Percentiles rank a stretch among this genome's conserved stretches.
These are phyloP conservation scores for Achlya hypogyna DNA, from an alignment of 352 stramenopile genomes.

Conservation along the genomic window DNA sequence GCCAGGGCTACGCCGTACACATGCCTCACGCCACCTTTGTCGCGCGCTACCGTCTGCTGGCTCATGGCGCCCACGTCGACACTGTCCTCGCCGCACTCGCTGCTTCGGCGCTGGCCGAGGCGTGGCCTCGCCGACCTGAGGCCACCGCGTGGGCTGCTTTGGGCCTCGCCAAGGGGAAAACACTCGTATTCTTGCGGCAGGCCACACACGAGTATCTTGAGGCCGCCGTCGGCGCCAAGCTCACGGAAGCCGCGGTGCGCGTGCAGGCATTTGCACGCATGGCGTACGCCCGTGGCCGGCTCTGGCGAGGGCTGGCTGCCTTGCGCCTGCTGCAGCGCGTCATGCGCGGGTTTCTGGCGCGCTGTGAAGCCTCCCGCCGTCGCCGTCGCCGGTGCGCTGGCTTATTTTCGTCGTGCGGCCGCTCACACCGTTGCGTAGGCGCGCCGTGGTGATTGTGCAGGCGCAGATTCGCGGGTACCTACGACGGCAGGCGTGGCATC, in stretches of 20 bases:
- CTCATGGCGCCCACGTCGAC: slow-evolving; percentile 1
- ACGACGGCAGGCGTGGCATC: background rate
- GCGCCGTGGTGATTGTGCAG: background rate
- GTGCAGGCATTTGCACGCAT: slow-evolving; percentile 33
- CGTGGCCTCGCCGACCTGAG: slow-evolving; percentile 1
- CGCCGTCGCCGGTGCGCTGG: slow-evolving; percentile 25
- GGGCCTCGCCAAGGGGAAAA: slow-evolving; percentile 43
- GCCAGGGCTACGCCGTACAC: slow-evolving; percentile 72
- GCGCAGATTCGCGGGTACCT: background rate
- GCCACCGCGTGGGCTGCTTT: slow-evolving; percentile 15
- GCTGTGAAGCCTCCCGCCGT: slow-evolving; percentile 20
- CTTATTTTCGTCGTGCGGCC: background rate
- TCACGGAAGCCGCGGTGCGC: slow-evolving; percentile 26
- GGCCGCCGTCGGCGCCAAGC: slow-evolving; percentile 29
- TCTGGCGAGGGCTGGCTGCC: background rate
- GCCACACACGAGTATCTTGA: slow-evolving; percentile 54
- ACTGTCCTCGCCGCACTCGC: slow-evolving; percentile 18
- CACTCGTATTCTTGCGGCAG: slow-evolving; percentile 61
- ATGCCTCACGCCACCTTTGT: slow-evolving; percentile 64
- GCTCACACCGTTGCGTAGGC: background rate
- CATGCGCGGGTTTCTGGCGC: slow-evolving; percentile 28
- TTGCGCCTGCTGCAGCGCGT: slow-evolving; percentile 31
- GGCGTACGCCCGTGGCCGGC: background rate
- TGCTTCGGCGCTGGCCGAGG: background rate
- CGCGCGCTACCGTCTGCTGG: slow-evolving; percentile 37